These are phyloP conservation scores for Lachancea meyersii DNA, from an alignment of 805 yeast species.

Conservation along the genomic window DNA sequence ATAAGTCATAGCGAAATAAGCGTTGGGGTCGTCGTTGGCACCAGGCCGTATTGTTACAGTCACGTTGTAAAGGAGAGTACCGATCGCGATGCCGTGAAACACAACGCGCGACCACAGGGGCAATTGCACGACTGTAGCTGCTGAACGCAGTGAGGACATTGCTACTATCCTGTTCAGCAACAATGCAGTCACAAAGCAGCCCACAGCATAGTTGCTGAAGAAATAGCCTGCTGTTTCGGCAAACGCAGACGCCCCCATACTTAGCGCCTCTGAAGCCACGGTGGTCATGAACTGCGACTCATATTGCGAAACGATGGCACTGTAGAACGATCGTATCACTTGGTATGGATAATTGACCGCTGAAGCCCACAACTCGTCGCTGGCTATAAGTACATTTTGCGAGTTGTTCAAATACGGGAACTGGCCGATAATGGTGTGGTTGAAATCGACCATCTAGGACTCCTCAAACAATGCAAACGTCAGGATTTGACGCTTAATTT, in stretches of 20 bases:
- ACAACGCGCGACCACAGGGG: constrained; percentile 30
- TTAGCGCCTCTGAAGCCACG: neutral
- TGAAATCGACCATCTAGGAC: neutral
- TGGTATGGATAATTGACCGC: constrained; percentile 20
- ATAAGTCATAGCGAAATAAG: constrained; percentile 51
- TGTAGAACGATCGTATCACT: constrained; percentile 16
- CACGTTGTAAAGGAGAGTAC: constrained; percentile 13
- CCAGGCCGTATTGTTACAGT: constrained; percentile 12
- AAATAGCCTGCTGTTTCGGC: constrained; percentile 36
- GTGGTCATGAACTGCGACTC: neutral
- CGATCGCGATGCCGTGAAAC: constrained; percentile 27
- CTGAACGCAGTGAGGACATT: constrained; percentile 48
- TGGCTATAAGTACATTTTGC: constrained; percentile 12
- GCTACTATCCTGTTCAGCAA: constrained; percentile 51
- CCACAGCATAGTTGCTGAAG: constrained; percentile 43
- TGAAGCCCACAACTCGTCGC: constrained; percentile 10
- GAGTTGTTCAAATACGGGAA: constrained; percentile 25
- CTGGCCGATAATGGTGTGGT: constrained; percentile 1
- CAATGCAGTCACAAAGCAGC: constrained; percentile 54
- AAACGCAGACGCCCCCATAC: constrained; percentile 3
- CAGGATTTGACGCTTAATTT: too few relatives aligned
- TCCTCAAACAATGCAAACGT: too few relatives aligned
- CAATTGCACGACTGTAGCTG: constrained; percentile 17
- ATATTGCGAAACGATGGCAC: constrained; percentile 23
- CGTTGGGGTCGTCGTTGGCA: neutral